Evolutionary conservation across 1,284 basidiomycete species (phyloP).

Genomic region (Moesziomyces parantarcticus): DNA sequence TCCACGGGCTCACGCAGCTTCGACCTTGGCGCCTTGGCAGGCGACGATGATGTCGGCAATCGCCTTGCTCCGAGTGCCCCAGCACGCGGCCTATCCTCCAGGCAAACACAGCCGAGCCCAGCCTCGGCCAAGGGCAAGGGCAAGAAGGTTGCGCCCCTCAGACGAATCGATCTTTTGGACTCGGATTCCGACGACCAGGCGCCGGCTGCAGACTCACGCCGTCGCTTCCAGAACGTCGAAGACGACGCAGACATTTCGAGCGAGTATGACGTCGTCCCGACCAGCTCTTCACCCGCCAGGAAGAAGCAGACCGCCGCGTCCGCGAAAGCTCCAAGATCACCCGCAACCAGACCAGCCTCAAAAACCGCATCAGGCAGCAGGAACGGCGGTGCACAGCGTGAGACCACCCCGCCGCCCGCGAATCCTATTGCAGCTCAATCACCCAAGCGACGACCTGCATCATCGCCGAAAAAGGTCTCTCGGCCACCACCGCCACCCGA

Average conservation of each 20-base stretch:
- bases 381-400: not conserved
- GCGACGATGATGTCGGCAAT: conserved; percentile 56
- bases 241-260: conserved; percentile 9
- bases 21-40: conserved; percentile 52
- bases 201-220: too few species aligned
- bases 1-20: conserved; percentile 53
- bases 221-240: not conserved
- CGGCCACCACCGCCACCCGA: too few species aligned
- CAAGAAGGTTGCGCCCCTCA: conserved; percentile 2
- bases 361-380: conserved; percentile 4
- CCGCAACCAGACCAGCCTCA: conserved; percentile 3
- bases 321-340: conserved; percentile 7
- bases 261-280: conserved; percentile 18
- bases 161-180: conserved; percentile 19
- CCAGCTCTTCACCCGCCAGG: conserved; percentile 7
- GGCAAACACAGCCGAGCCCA: conserved; percentile 11
- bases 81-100: conserved; percentile 19
- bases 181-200: conserved; percentile 33
- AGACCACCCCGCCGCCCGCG: not conserved
- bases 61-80: conserved; percentile 7
- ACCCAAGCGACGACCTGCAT: too few species aligned
- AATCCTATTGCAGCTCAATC: too few species aligned
- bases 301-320: not conserved
- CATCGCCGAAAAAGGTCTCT: too few species aligned
- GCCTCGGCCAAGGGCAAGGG: conserved; percentile 26